Percentiles rank a stretch among this genome's conserved stretches.
phyloP scores from a whole-genome alignment of 202 grass and related monocot species.

The Setaria viridis region DNA sequence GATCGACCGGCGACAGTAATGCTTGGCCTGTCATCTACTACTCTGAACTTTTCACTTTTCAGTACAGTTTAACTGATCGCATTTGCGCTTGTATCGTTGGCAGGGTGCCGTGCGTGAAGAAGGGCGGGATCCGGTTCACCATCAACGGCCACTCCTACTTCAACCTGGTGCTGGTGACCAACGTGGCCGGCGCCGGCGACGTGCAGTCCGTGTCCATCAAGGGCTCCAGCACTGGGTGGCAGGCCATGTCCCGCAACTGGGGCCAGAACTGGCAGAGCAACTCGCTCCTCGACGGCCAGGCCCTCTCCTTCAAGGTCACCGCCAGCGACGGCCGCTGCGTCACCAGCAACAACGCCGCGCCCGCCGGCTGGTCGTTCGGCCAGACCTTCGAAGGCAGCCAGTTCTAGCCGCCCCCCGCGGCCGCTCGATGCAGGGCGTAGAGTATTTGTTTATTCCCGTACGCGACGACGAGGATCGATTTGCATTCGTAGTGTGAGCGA shows the following conservation, averaged over 20 bases:
- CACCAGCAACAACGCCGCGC: constrained; percentile 65
- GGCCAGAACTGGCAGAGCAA: constrained; percentile 99
- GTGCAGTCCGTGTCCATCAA: constrained; percentile 78
- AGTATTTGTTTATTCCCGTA: no score
- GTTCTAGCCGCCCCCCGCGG: constrained; percentile 46
- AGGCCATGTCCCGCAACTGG: constrained; percentile 89
- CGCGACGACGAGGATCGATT: neutral
- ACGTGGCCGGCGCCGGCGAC: constrained; percentile 85
- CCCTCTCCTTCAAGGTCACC: constrained; percentile 82
- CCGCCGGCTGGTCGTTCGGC: constrained; percentile 74
- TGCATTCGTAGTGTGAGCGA: constrained; percentile 8
- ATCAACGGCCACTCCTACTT: constrained; percentile 96
- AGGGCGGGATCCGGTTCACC: constrained; percentile 90
- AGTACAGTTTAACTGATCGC: neutral
- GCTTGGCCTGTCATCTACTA: neutral
- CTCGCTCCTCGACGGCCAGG: constrained; percentile 68
- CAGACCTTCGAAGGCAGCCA: constrained; percentile 81
- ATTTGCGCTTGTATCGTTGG: neutral
- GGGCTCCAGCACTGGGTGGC: constrained; percentile 76
- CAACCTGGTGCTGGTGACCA: constrained; percentile 84
- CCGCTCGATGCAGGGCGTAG: no score
- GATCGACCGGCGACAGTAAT: neutral
- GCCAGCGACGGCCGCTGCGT: constrained; percentile 71
- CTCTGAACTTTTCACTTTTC: neutral
- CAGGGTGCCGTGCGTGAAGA: constrained; percentile 89